Base-by-base conservation (phyloP, 495 filamentous ascomycete species). In the Ramalina intermedia region DNA sequence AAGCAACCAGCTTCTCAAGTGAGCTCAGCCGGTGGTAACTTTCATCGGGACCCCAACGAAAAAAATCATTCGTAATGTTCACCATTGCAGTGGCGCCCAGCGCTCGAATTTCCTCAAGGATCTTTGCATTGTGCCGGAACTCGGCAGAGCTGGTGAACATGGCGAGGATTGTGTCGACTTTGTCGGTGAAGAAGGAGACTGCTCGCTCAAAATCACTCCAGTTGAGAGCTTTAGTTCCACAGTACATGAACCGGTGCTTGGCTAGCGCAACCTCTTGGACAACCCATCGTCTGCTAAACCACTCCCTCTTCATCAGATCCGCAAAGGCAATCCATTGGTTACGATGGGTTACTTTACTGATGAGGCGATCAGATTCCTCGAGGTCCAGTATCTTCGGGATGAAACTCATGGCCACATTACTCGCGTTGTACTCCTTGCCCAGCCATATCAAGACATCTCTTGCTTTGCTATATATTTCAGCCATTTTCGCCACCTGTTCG, bases 221-320 rank as follows among this genome's bases (percentile, higher is more conserved):
- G 29, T 41, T 13, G 6, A 49, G n/a, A 29, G 37, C 7, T 6
- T n/a, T 35, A 29, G 33, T 18, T 6, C 47, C 47, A 26, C 47
- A 49, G 9, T n/a, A 35, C 26, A 49, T 41, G 47, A 16, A 27
- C 21, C 38, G 23, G 4, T 49, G 29, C 37, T 27, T 33, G 23
- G 65, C 57, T 24, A 68, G 46, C 4, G 65, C 62, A 14, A 68
- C 56, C 38, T 69, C 66, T 47, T 69, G 65, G 6, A 67, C 52
- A 16, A 64, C 58, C 64, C 64, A 67, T 0, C 63, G 55, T 0
- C 64, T 56, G 20, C 55, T 61, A 36, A 67, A 67, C 63, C 63
- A 66, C 3, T 41, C 29, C 12, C 63, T 51, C 18, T 53, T 56
- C 65, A 67, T 66, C 0, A 67, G 49, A 39, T 48, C 37, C 26